phyloP scores from a whole-genome alignment of 306 rosid species.

The Ormosia emarginata region DNA sequence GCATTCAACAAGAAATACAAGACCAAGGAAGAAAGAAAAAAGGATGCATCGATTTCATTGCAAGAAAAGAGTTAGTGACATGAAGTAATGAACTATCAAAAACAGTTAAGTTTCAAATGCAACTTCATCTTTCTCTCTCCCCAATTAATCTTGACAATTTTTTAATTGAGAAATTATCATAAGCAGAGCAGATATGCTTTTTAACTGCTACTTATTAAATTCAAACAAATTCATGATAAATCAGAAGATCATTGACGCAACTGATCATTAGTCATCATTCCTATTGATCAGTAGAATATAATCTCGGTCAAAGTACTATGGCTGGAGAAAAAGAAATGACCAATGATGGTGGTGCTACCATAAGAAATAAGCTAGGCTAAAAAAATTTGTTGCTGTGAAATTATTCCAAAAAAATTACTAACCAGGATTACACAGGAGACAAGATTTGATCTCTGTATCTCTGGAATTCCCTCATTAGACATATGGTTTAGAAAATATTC shows the following conservation, averaged over 20 bases:
- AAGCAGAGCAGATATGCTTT: neutral
- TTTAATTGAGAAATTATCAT: neutral
- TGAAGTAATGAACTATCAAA: neutral
- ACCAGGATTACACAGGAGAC: constrained; percentile 93
- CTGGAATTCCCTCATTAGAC: constrained; percentile 85
- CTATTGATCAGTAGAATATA: constrained; percentile 12
- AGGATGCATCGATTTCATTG: neutral
- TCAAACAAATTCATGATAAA: constrained; percentile 9
- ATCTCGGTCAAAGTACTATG: neutral
- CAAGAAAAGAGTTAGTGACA: neutral
- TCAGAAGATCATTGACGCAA: neutral
- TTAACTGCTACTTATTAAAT: neutral
- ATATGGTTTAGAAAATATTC: constrained; percentile 78
- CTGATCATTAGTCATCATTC: constrained; percentile 1
- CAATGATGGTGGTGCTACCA: neutral
- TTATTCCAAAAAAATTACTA: constrained; percentile 6
- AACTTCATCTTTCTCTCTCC: neutral
- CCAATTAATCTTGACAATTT: neutral
- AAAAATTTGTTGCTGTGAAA: neutral
- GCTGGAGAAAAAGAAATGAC: constrained; percentile 14
- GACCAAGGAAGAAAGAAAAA: neutral
- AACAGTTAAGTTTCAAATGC: neutral
- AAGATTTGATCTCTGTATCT: constrained; percentile 93
- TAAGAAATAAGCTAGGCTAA: neutral
- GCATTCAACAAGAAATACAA: neutral